These are phyloP conservation scores for Fomitopsis pinicola DNA, from an alignment of 1,284 basidiomycete genomes.

Conservation along the genomic window DNA sequence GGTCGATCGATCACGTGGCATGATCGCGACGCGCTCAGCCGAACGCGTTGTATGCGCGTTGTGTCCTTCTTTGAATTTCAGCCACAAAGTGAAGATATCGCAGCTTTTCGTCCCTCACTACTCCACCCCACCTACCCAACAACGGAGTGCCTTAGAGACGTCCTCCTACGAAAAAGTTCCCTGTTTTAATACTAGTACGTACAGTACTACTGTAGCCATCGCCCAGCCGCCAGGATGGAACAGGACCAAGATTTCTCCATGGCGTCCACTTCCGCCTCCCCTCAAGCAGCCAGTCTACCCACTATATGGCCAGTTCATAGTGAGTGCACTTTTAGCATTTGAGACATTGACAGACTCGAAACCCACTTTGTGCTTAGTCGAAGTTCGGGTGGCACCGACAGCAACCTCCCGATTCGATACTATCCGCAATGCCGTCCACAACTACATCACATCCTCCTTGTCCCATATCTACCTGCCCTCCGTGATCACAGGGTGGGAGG, in stretches of 20 bases:
- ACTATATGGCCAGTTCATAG: constrained; percentile 57
- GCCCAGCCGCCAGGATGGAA: constrained; percentile 16
- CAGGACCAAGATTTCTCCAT: constrained; percentile 20
- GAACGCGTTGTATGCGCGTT: constrained; percentile 15
- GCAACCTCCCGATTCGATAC: constrained; percentile 71
- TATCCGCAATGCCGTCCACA: constrained; percentile 58
- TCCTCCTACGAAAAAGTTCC: too few relatives aligned
- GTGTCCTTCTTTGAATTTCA: neutral
- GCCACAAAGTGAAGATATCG: neutral
- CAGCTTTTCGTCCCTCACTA: neutral
- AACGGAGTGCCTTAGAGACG: too few relatives aligned
- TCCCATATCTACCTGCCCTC: constrained; percentile 64
- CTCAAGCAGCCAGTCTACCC: constrained; percentile 13
- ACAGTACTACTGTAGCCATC: too few relatives aligned
- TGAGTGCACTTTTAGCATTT: constrained; percentile 23
- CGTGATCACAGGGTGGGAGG: constrained; percentile 70
- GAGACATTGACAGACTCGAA: neutral
- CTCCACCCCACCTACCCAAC: too few relatives aligned
- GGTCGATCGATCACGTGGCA: constrained; percentile 12
- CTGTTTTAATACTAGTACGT: too few relatives aligned
- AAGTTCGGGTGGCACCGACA: constrained; percentile 69
- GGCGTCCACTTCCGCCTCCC: constrained; percentile 16
- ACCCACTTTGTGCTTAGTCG: constrained; percentile 55
- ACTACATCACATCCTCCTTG: constrained; percentile 56
- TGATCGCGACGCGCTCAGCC: constrained; percentile 10